A percentile compares a stretch with the other conserved stretches of the same genome.
phyloP scores from a whole-genome alignment of 208 protist species.

The Porcisia deanei region DNA sequence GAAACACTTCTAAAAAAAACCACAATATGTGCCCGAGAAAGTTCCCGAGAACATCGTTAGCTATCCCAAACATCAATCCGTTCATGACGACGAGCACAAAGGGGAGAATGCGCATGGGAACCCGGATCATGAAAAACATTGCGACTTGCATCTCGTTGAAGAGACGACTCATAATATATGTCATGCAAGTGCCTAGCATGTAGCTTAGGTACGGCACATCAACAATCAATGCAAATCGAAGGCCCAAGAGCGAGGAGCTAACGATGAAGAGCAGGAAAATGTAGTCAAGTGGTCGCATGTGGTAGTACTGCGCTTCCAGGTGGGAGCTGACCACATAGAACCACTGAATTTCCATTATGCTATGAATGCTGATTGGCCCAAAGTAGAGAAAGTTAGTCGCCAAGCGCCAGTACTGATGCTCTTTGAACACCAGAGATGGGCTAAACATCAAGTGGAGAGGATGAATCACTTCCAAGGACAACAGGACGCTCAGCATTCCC shows the following conservation, averaged over 20 bases:
- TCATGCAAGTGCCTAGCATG: slow-evolving; percentile 52
- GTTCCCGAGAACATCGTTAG: slow-evolving; percentile 46
- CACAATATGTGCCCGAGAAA: slow-evolving; percentile 77
- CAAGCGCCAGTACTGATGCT: slow-evolving; percentile 86
- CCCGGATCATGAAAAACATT: slow-evolving; percentile 52
- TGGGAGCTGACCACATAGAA: slow-evolving; percentile 60
- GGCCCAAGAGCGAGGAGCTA: slow-evolving; percentile 43
- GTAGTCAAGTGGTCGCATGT: slow-evolving; percentile 62
- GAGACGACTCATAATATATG: slow-evolving; percentile 77
- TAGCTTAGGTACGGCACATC: slow-evolving; percentile 61
- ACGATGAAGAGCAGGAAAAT: slow-evolving; percentile 57
- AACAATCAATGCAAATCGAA: slow-evolving; percentile 43
- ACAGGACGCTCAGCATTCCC: slow-evolving; percentile 41
- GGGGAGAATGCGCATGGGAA: slow-evolving; percentile 61
- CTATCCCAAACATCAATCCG: slow-evolving; percentile 27
- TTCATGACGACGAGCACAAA: slow-evolving; percentile 54
- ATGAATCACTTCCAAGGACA: slow-evolving; percentile 55
- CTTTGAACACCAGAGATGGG: slow-evolving; percentile 63
- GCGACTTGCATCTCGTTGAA: slow-evolving; percentile 55
- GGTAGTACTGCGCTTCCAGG: slow-evolving; percentile 74
- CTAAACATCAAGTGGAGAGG: slow-evolving; percentile 76
- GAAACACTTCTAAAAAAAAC: slow-evolving; percentile 87
- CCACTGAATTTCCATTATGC: slow-evolving; percentile 65
- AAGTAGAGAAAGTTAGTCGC: slow-evolving; percentile 77
- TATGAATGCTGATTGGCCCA: slow-evolving; percentile 54